Evolutionary conservation across 2,329 filamentous ascomycete species (phyloP).

Genomic region (Apiospora pterosperma): DNA sequence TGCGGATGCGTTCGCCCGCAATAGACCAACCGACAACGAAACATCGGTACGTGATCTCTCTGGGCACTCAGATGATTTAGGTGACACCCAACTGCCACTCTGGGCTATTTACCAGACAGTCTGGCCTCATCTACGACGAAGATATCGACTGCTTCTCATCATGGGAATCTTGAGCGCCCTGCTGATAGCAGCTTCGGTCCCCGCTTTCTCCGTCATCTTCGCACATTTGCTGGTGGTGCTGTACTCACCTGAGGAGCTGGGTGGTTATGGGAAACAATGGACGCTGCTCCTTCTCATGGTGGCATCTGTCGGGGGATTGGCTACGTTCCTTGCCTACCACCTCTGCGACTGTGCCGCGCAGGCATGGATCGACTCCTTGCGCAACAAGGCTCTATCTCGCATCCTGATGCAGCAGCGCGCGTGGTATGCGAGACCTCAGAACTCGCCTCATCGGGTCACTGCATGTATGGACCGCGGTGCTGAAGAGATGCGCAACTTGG

Average conservation of each 20-base stretch:
- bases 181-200: conserved; percentile 63
- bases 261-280: conserved; percentile 57
- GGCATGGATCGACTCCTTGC: conserved; percentile 71
- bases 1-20: background rate
- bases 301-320: conserved; percentile 61
- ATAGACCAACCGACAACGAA: background rate
- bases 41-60: too few species aligned
- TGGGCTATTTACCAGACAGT: conserved; percentile 63
- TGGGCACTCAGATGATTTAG: background rate
- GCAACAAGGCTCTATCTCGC: conserved; percentile 62
- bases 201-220: conserved; percentile 74
- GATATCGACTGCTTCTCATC: conserved; percentile 52
- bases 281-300: conserved; percentile 67
- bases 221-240: conserved; percentile 70
- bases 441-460: conserved; percentile 61
- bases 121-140: conserved; percentile 59
- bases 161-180: conserved; percentile 60
- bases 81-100: conserved; percentile 30
- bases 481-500: conserved; percentile 82
- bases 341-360: conserved; percentile 70
- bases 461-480: conserved; percentile 76
- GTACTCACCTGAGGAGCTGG: conserved; percentile 50
- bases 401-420: conserved; percentile 72
- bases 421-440: conserved; percentile 73
- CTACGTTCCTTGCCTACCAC: conserved; percentile 66